phyloP scores from a whole-genome alignment of 345 rosid genomes.

The Rhodamnia argentea region DNA sequence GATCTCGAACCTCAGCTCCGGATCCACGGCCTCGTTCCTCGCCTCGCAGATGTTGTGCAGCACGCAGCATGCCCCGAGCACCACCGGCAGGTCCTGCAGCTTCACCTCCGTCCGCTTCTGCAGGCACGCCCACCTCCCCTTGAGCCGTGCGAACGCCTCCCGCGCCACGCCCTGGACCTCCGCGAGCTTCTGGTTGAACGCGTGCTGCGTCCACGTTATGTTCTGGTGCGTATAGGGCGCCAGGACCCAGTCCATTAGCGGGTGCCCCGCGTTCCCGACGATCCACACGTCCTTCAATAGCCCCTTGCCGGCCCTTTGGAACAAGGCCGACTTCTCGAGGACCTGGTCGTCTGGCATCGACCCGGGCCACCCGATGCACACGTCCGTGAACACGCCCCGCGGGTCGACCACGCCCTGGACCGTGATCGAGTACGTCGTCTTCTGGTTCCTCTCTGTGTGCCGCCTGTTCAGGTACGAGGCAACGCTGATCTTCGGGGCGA shows the following conservation, averaged over 20 bases:
- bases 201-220: constrained; percentile 44
- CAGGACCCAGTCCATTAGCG: constrained; percentile 38
- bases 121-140: constrained; percentile 40
- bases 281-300: constrained; percentile 23
- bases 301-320: constrained; percentile 20
- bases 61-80: constrained; percentile 47
- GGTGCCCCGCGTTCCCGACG: constrained; percentile 27
- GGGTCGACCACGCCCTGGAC: constrained; percentile 45
- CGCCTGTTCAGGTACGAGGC: constrained; percentile 32
- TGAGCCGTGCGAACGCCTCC: constrained; percentile 31
- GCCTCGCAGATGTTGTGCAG: constrained; percentile 46
- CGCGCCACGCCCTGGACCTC: constrained; percentile 15
- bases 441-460: constrained; percentile 45
- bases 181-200: constrained; percentile 28
- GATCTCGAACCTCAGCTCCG: constrained; percentile 16
- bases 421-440: constrained; percentile 36
- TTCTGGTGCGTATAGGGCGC: constrained; percentile 37
- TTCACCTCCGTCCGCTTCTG: constrained; percentile 37
- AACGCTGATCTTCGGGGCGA: constrained; percentile 31
- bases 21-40: constrained; percentile 24
- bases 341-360: constrained; percentile 47
- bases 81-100: constrained; percentile 42
- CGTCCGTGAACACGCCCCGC: constrained; percentile 33
- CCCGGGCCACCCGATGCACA: constrained; percentile 51
- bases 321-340: constrained; percentile 28